Conservation (phyloP, 371 early-diverging fungal genomes). For the Nosema granulosis region DNA sequence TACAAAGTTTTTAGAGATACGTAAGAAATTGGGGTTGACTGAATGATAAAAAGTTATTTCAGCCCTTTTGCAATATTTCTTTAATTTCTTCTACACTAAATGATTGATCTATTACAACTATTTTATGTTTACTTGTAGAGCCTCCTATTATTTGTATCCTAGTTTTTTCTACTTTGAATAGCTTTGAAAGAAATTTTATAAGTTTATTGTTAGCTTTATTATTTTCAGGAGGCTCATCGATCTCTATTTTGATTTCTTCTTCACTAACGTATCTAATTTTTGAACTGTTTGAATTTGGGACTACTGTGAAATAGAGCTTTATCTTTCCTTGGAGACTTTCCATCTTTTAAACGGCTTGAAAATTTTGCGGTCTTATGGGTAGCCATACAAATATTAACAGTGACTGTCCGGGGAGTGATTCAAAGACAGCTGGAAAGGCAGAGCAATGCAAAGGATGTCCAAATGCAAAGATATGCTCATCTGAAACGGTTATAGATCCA, state of each 20-base stretch:
- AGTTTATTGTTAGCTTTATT: slow-evolving; percentile 48
- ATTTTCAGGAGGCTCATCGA: slow-evolving; percentile 39
- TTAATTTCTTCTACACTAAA: no score
- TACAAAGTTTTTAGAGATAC: slow-evolving; percentile 6
- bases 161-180: slow-evolving; percentile 22
- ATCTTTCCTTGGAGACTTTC: no score
- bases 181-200: slow-evolving; percentile 27
- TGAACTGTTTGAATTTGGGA: not conserved
- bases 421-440: slow-evolving; percentile 80
- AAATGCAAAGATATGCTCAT: slow-evolving; percentile 81
- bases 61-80: not conserved
- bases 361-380: no score
- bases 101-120: slow-evolving; percentile 26
- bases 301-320: not conserved
- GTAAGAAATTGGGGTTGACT: not conserved
- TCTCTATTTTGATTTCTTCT: not conserved
- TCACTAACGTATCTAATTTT: not conserved
- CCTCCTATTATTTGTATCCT: slow-evolving; percentile 21
- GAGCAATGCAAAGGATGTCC: slow-evolving; percentile 91
- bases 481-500: slow-evolving; percentile 68
- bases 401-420: slow-evolving; percentile 72
- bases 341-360: no score
- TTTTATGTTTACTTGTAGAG: slow-evolving; percentile 9
- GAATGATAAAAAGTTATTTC: not conserved
- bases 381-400: no score